Conservation (phyloP, 73 alveolate species). For the Paraurostyla sp. region DNA sequence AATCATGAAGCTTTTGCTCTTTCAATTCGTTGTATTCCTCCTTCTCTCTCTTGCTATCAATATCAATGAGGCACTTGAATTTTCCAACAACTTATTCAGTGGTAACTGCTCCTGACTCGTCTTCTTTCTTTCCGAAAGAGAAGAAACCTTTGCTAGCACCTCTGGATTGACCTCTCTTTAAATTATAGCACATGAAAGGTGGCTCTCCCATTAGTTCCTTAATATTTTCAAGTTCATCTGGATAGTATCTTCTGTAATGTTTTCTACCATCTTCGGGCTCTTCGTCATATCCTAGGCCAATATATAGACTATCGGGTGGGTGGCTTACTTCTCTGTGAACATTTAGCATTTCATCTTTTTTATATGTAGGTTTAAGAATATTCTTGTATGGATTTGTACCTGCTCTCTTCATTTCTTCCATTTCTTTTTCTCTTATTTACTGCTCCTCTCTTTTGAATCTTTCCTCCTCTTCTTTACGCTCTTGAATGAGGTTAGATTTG, state of each 20-base stretch:
- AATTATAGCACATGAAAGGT: constrained; percentile 62
- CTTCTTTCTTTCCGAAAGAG: constrained; percentile 44
- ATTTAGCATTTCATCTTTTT: constrained; percentile 53
- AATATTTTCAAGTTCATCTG: constrained; percentile 84
- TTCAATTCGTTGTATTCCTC: constrained; percentile 25
- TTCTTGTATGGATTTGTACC: constrained; percentile 49
- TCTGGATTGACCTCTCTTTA: constrained; percentile 78
- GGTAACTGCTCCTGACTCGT: constrained; percentile 62
- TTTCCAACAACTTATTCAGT: constrained; percentile 72
- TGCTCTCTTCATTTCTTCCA: constrained; percentile 34
- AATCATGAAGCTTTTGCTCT: constrained; percentile 38
- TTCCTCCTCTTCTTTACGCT: constrained; percentile 43
- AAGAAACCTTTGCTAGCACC: constrained; percentile 56
- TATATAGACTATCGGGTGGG: constrained; percentile 65
- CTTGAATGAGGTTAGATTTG: constrained; percentile 6
- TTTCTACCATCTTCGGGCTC: constrained; percentile 67
- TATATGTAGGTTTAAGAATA: constrained; percentile 53
- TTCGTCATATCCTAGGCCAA: constrained; percentile 76
- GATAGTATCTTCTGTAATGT: constrained; percentile 90
- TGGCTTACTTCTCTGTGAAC: constrained; percentile 49
- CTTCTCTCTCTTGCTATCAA: constrained; percentile 30
- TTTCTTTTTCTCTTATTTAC: constrained; percentile 7
- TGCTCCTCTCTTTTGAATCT: constrained; percentile 28
- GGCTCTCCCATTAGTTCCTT: constrained; percentile 70
- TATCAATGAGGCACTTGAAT: constrained; percentile 74